Conservation (phyloP, 441 rosid genomes). For the Populus hybrid region DNA sequence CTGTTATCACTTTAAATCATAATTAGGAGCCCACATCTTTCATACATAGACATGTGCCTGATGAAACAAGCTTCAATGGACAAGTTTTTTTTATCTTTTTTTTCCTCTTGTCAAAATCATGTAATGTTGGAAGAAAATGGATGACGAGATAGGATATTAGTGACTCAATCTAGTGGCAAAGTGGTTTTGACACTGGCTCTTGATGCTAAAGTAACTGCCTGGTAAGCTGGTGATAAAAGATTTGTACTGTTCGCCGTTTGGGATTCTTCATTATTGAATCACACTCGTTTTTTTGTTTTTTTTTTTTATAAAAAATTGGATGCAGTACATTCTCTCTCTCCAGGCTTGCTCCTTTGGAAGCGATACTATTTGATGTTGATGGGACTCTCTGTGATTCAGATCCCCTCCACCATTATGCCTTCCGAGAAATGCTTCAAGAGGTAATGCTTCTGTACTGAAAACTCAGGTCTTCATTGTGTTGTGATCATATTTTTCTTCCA, state of each 20-base stretch:
- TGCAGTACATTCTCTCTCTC: slow-evolving; percentile 58
- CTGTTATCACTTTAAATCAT: neutral
- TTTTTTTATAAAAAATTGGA: neutral
- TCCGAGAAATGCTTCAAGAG: slow-evolving; percentile 68
- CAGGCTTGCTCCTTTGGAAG: slow-evolving; percentile 71
- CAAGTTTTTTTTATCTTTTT: neutral
- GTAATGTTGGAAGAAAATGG: neutral
- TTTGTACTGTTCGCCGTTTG: neutral
- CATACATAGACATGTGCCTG: neutral
- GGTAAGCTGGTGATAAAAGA: neutral
- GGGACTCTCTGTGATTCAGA: slow-evolving; percentile 96
- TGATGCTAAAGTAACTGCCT: neutral
- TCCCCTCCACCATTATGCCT: slow-evolving; percentile 72
- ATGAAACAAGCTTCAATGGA: neutral
- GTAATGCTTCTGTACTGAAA: slow-evolving; percentile 21
- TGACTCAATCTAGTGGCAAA: neutral
- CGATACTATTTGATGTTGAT: slow-evolving; percentile 85
- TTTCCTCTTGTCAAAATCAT: neutral
- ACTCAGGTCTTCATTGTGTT: neutral
- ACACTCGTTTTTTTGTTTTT: neutral
- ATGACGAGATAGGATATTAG: neutral
- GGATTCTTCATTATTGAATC: neutral
- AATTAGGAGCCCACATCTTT: neutral
- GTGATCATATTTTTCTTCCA: slow-evolving; percentile 12
- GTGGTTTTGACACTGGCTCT: neutral